Conservation (phyloP, 371 early-diverging fungal species). For the Mucor sp. region DNA sequence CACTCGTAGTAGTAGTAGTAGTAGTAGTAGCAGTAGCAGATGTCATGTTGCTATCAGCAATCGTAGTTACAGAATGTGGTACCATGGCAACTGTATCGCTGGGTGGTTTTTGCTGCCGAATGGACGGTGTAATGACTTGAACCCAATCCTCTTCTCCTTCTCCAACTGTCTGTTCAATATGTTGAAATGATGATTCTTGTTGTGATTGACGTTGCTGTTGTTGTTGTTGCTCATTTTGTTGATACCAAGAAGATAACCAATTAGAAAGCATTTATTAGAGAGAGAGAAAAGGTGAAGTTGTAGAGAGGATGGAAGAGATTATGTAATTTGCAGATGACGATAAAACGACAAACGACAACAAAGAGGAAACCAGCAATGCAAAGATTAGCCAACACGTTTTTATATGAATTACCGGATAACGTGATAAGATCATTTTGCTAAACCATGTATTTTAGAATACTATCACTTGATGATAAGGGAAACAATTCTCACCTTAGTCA, state of each 20-base stretch:
- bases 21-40: neutral
- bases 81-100: constrained; percentile 2
- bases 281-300: neutral
- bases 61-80: neutral
- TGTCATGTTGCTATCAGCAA: neutral
- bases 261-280: constrained; percentile 19
- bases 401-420: constrained; percentile 5
- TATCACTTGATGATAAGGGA: neutral
- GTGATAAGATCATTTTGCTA: constrained; percentile 19
- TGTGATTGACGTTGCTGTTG: constrained; percentile 22
- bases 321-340: neutral
- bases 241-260: constrained; percentile 30
- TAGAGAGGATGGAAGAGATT: too few species aligned
- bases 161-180: neutral
- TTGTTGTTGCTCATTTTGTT: constrained; percentile 19
- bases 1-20: neutral
- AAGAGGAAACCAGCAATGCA: neutral
- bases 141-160: constrained; percentile 26
- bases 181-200: constrained; percentile 11
- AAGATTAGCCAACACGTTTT: neutral
- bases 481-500: constrained; percentile 1
- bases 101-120: constrained; percentile 7
- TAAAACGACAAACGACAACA: constrained; percentile 5
- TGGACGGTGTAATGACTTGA: constrained; percentile 15
- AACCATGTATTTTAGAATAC: neutral